phyloP scores from a whole-genome alignment of 2,329 filamentous ascomycete species.

The Clonostachys rosea region DNA sequence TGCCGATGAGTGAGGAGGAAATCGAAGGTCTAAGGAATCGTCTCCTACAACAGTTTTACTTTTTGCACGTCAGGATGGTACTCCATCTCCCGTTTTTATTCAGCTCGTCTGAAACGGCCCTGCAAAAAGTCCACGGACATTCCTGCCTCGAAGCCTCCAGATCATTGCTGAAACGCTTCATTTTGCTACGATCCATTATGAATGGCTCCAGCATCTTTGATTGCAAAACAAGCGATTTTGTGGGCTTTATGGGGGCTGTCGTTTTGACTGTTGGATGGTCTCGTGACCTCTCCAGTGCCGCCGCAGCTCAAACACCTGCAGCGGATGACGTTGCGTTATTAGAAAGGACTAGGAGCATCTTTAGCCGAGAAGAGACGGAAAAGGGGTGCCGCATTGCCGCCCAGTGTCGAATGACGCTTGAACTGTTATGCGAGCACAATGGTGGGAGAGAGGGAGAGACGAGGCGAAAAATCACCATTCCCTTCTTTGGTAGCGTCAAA shows the following conservation, averaged over 20 bases:
- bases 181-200: constrained; percentile 22
- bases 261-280: constrained; percentile 29
- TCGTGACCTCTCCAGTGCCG: neutral
- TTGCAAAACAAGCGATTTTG: constrained; percentile 39
- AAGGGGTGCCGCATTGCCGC: neutral
- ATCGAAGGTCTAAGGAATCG: constrained; percentile 21
- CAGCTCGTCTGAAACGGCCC: too few species aligned
- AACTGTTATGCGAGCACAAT: neutral
- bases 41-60: constrained; percentile 32
- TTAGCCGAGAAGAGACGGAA: neutral
- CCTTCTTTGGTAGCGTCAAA: neutral
- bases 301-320: neutral
- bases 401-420: neutral
- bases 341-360: neutral
- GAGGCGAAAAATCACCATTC: neutral
- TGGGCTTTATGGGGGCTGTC: constrained; percentile 36
- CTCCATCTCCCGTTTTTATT: constrained; percentile 37
- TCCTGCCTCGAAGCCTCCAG: constrained; percentile 4
- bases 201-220: constrained; percentile 27
- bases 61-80: constrained; percentile 35
- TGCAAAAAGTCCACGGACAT: constrained; percentile 14
- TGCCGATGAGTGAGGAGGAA: constrained; percentile 8
- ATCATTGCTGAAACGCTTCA: constrained; percentile 11
- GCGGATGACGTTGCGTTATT: neutral
- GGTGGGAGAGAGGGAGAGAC: neutral